A percentile compares a stretch with the other conserved stretches of the same genome.
phyloP scores from a whole-genome alignment of 2,329 filamentous ascomycete genomes.

The Lecanicillium sp. region DNA sequence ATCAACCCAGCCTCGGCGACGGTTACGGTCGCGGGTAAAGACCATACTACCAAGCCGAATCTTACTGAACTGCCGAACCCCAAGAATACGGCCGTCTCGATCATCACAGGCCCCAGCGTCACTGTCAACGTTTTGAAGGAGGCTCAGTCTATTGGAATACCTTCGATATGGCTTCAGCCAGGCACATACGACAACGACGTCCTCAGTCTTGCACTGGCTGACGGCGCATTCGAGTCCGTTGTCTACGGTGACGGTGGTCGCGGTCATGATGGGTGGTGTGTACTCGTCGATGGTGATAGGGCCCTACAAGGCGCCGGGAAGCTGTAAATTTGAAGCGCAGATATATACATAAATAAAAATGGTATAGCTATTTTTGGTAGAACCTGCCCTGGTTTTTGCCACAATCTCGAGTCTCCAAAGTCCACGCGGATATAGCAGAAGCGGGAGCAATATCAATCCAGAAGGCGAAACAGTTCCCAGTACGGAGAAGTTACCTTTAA shows the following conservation, averaged over 20 bases:
- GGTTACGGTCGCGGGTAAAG: slow-evolving; percentile 51
- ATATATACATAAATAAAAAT: no score
- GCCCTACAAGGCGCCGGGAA: slow-evolving; percentile 50
- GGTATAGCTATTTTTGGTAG: no score
- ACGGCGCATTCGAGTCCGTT: slow-evolving; percentile 59
- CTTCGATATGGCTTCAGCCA: slow-evolving; percentile 82
- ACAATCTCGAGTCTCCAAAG: no score
- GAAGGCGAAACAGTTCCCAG: no score
- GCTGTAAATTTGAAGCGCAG: slow-evolving; percentile 21
- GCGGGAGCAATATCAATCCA: no score
- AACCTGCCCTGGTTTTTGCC: no score
- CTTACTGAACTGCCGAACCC: slow-evolving; percentile 60
- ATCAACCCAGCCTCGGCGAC: slow-evolving; percentile 66
- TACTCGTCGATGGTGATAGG: slow-evolving; percentile 73
- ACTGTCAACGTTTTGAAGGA: slow-evolving; percentile 69
- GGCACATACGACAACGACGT: slow-evolving; percentile 77
- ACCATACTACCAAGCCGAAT: slow-evolving; percentile 56
- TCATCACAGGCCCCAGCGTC: slow-evolving; percentile 78
- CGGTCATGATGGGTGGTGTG: slow-evolving; percentile 75
- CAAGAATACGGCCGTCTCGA: slow-evolving; percentile 63
- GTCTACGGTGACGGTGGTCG: slow-evolving; percentile 56
- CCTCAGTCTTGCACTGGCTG: slow-evolving; percentile 54
- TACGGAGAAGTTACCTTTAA: no score
- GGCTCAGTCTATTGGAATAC: slow-evolving; percentile 64
- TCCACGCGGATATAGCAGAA: no score